These are phyloP conservation scores for Nannochloropsis salina DNA, from an alignment of 108 stramenopile species.

Conservation along the genomic window DNA sequence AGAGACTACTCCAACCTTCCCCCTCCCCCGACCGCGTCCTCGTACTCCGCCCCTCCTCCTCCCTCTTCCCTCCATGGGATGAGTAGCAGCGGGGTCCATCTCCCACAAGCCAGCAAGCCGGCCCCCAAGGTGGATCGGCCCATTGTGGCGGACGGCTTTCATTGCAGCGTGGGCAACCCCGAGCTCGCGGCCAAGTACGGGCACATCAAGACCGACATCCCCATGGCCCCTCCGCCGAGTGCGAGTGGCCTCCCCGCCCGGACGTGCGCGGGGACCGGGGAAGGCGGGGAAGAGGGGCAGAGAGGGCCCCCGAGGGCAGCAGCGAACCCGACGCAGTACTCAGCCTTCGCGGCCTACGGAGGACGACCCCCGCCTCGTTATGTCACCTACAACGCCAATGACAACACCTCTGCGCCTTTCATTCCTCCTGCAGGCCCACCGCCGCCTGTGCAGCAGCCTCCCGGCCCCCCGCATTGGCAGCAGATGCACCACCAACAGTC, in stretches of 20 bases:
- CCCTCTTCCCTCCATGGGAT: neutral
- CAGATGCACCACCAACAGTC: neutral
- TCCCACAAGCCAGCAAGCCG: neutral
- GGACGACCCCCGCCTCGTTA: conserved; percentile 4
- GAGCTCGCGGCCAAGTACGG: neutral
- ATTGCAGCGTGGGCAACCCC: neutral
- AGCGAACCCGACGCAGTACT: conserved; percentile 13
- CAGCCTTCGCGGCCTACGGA: neutral
- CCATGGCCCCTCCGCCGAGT: neutral
- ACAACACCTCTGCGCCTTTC: conserved; percentile 10
- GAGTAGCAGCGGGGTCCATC: neutral
- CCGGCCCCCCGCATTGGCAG: neutral
- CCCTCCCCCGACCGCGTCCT: conserved; percentile 1
- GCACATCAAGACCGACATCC: neutral
- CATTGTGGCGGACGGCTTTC: neutral
- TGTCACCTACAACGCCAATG: conserved; percentile 13
- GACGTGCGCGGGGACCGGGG: too few relatives aligned
- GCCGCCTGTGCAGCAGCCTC: neutral
- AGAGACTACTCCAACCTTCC: neutral
- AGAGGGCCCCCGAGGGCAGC: neutral
- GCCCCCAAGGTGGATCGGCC: neutral
- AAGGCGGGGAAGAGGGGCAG: neutral
- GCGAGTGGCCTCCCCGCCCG: neutral
- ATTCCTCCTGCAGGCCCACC: neutral
- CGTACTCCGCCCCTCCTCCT: neutral